Conservation (phyloP, 2,329 filamentous ascomycete species). For the Xylaria digitata region DNA sequence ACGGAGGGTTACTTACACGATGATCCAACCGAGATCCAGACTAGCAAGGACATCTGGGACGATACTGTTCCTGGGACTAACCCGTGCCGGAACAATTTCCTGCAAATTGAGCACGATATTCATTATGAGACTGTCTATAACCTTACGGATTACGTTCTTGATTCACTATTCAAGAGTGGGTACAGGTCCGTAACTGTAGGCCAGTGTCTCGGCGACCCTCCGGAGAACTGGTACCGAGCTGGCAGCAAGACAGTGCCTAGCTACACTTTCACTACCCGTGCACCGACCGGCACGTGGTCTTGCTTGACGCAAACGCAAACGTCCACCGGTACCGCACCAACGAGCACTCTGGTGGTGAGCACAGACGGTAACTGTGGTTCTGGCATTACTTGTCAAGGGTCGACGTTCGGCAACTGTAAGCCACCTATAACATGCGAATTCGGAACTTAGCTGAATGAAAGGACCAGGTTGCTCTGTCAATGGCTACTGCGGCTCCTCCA, state of each 20-base stretch:
- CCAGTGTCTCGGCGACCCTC: slow-evolving; percentile 64
- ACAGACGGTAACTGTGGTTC: slow-evolving; percentile 45
- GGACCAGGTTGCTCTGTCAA: slow-evolving; percentile 46
- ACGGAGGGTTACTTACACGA: slow-evolving; percentile 51
- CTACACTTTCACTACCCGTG: slow-evolving; percentile 45
- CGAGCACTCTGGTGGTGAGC: slow-evolving; percentile 43
- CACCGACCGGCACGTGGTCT: slow-evolving; percentile 47
- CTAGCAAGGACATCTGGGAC: slow-evolving; percentile 54
- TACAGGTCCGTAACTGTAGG: slow-evolving; percentile 64
- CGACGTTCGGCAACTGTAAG: slow-evolving; percentile 48
- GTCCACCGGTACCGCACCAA: slow-evolving; percentile 36
- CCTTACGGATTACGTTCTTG: slow-evolving; percentile 58
- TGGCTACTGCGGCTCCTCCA: slow-evolving; percentile 46
- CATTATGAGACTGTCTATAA: slow-evolving; percentile 60
- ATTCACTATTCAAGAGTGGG: slow-evolving; percentile 56
- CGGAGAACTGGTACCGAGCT: slow-evolving; percentile 64
- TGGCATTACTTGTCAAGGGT: slow-evolving; percentile 47
- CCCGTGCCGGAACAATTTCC: slow-evolving; percentile 47
- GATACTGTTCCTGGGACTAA: slow-evolving; percentile 48
- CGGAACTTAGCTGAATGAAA: slow-evolving; percentile 30
- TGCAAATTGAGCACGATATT: slow-evolving; percentile 60
- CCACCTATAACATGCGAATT: slow-evolving; percentile 28
- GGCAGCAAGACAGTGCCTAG: slow-evolving; percentile 45
- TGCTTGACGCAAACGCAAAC: slow-evolving; percentile 41
- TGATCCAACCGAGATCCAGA: slow-evolving; percentile 50